Evolutionary conservation across 129 eudicot species (phyloP).

Genomic region (Chrysanthemum lavandulifolium): DNA sequence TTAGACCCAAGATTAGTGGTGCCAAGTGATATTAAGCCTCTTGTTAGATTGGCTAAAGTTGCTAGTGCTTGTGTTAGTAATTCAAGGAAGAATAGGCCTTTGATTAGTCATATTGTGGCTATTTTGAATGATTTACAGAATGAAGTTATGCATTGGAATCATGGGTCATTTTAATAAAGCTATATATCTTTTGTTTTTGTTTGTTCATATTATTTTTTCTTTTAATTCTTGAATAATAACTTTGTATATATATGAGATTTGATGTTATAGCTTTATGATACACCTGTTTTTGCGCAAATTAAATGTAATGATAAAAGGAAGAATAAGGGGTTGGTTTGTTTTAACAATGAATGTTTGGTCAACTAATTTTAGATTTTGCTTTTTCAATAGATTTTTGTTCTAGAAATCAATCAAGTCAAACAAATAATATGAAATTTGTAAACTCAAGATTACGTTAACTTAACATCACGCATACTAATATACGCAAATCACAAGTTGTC

Average conservation of each 20-base stretch:
- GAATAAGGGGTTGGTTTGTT: slow-evolving; percentile 26
- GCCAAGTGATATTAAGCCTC: slow-evolving; percentile 65
- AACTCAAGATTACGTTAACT: too few species aligned
- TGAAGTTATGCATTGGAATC: slow-evolving; percentile 30
- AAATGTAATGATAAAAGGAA: background rate
- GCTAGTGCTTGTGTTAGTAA: slow-evolving; percentile 90
- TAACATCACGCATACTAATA: background rate
- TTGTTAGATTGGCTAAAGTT: slow-evolving; percentile 78
- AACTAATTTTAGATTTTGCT: slow-evolving; percentile 26
- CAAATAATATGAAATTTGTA: background rate
- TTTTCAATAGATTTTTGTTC: background rate
- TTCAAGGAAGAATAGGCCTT: slow-evolving; percentile 70
- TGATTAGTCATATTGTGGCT: slow-evolving; percentile 54
- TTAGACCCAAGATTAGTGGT: slow-evolving; percentile 66
- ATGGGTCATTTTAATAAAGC: slow-evolving; percentile 29
- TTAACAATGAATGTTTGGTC: slow-evolving; percentile 28
- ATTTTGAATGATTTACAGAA: slow-evolving; percentile 68
- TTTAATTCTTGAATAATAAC: background rate
- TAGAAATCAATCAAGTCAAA: background rate
- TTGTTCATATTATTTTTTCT: slow-evolving; percentile 1
- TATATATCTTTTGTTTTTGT: background rate
- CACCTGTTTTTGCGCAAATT: background rate
- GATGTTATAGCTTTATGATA: slow-evolving; percentile 7
- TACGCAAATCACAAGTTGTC: background rate
- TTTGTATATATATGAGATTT: slow-evolving; percentile 15